Conservation (phyloP, 306 rosid species). For the Cucurbita maxima region DNA sequence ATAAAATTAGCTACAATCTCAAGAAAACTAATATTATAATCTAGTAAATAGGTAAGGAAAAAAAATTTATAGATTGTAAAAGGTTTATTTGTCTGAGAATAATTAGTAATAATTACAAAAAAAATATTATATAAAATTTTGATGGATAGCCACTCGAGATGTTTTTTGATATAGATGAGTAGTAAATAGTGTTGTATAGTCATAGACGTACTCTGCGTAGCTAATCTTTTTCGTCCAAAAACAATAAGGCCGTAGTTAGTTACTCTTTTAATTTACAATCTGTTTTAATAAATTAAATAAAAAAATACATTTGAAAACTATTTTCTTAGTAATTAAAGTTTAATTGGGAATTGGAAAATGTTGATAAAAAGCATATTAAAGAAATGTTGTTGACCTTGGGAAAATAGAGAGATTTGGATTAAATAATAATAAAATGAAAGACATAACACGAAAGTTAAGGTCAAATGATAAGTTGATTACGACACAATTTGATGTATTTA, state of each 20-base stretch:
- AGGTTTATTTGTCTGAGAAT: background rate
- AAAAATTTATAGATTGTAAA: background rate
- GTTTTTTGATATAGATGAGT: background rate
- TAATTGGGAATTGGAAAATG: background rate
- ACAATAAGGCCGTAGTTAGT: background rate
- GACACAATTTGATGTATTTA: constrained; percentile 5
- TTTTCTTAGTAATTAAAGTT: background rate
- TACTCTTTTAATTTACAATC: background rate
- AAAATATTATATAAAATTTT: background rate
- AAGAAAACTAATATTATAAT: background rate
- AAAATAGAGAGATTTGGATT: background rate
- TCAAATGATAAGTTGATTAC: constrained; percentile 5
- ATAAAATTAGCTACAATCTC: background rate
- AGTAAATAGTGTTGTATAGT: background rate
- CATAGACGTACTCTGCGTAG: background rate
- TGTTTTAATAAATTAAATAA: background rate
- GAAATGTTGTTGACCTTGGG: background rate
- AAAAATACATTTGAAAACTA: no score
- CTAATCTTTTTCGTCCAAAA: background rate
- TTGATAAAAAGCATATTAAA: background rate
- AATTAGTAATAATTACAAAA: background rate
- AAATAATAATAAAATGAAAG: background rate
- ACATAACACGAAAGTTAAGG: constrained; percentile 6
- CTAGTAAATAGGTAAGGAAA: background rate
- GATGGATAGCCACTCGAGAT: background rate